Conservation (phyloP, 148 eudicot species). For the Arbutus unedo region DNA sequence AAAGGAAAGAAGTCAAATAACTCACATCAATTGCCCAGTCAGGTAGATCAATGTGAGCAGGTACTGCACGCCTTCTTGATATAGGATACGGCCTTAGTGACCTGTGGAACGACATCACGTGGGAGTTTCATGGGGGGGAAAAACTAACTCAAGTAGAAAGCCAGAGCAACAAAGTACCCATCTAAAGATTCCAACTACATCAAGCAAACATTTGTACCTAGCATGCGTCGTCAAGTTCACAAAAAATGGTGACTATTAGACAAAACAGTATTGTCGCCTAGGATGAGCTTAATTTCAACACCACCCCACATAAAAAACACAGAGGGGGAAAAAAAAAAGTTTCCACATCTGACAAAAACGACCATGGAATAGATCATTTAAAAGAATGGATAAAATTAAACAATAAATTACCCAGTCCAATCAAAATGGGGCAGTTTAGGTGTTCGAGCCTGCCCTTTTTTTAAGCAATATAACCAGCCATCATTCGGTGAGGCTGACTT, state of each 20-base stretch:
- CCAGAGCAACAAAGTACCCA: neutral
- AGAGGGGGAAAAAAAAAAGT: neutral
- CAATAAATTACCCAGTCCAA: slow-evolving; percentile 84
- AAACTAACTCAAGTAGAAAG: neutral
- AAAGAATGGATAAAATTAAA: neutral
- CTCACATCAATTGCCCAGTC: slow-evolving; percentile 96
- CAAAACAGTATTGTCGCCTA: no score
- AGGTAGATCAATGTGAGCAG: slow-evolving; percentile 67
- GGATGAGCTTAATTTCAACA: no score
- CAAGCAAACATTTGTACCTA: neutral
- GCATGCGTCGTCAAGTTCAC: neutral
- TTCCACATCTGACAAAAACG: neutral
- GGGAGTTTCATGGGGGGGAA: slow-evolving; percentile 11
- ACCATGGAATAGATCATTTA: neutral
- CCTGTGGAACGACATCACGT: slow-evolving; percentile 35
- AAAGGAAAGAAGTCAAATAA: slow-evolving; percentile 15
- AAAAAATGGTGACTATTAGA: neutral
- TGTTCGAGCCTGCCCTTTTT: slow-evolving; percentile 83
- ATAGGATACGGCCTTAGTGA: slow-evolving; percentile 73
- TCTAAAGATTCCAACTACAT: neutral
- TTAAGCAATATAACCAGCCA: slow-evolving; percentile 88
- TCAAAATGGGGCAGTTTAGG: slow-evolving; percentile 76
- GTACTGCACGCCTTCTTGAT: slow-evolving; percentile 64
- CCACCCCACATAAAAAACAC: neutral
- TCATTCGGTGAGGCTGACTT: slow-evolving; percentile 32